phyloP scores from a whole-genome alignment of 140 eudicot species.

The Cichorium intybus region DNA sequence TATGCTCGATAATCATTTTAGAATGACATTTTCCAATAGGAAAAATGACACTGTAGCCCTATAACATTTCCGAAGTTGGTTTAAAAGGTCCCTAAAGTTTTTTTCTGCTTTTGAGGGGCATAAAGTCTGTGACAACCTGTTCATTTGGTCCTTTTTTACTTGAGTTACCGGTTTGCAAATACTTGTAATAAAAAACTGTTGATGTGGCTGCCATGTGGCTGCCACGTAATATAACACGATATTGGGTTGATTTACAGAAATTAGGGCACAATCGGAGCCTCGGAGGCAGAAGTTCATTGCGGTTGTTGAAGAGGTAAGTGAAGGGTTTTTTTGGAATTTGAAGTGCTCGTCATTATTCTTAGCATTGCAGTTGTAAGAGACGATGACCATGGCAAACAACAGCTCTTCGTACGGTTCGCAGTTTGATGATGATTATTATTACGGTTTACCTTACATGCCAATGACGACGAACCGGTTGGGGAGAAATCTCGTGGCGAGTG shows the following conservation, averaged over 20 bases:
- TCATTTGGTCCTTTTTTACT: too few relatives aligned
- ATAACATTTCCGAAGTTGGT: too few relatives aligned
- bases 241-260: background rate
- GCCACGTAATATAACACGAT: too few relatives aligned
- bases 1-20: too few relatives aligned
- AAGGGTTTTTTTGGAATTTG: conserved; percentile 11
- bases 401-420: conserved; percentile 5
- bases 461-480: conserved; percentile 16
- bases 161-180: too few relatives aligned
- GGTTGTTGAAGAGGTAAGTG: background rate
- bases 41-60: too few relatives aligned
- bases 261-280: conserved; percentile 36
- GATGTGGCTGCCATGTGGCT: too few relatives aligned
- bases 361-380: conserved; percentile 13
- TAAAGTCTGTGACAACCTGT: too few relatives aligned
- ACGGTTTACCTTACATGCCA: conserved; percentile 6
- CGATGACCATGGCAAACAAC: conserved; percentile 30
- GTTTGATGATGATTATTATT: conserved; percentile 15
- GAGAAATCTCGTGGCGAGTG: conserved; percentile 29
- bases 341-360: background rate
- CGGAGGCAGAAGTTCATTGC: background rate
- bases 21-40: too few relatives aligned
- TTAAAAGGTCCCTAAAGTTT: too few relatives aligned
- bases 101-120: too few relatives aligned
- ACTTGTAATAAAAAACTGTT: too few relatives aligned